phyloP scores from a whole-genome alignment of 2,329 filamentous ascomycete species.

The Didymella keratinophila region DNA sequence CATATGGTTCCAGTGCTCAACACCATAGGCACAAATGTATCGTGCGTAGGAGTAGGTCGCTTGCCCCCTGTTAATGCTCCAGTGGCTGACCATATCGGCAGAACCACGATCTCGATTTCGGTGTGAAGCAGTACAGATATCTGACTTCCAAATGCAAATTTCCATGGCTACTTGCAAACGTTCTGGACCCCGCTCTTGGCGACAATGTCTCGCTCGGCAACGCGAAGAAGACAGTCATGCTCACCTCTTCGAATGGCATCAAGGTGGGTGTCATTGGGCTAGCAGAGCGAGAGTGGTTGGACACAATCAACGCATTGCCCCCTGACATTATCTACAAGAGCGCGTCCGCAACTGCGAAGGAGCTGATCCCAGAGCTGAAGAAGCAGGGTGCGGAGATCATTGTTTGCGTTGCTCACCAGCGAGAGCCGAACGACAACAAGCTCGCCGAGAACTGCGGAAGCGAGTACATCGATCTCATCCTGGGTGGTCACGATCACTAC shows the following conservation, averaged over 20 bases:
- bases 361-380: slow-evolving; percentile 76
- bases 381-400: slow-evolving; percentile 83
- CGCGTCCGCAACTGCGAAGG: slow-evolving; percentile 75
- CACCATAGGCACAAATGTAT: slow-evolving; percentile 75
- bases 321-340: slow-evolving; percentile 84
- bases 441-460: slow-evolving; percentile 74
- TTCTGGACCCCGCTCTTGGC: slow-evolving; percentile 83
- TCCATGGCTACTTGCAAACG: slow-evolving; percentile 89
- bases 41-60: slow-evolving; percentile 77
- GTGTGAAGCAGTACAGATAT: slow-evolving; percentile 79
- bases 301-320: slow-evolving; percentile 85
- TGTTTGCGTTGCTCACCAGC: slow-evolving; percentile 82
- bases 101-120: slow-evolving; percentile 95
- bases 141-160: slow-evolving; percentile 79
- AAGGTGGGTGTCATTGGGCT: slow-evolving; percentile 87
- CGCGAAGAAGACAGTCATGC: slow-evolving; percentile 75
- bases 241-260: slow-evolving; percentile 82
- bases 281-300: slow-evolving; percentile 87
- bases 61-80: neutral
- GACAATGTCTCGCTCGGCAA: slow-evolving; percentile 77
- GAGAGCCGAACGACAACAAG: slow-evolving; percentile 90
- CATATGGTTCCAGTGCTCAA: slow-evolving; percentile 93
- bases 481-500: slow-evolving; percentile 91
- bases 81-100: slow-evolving; percentile 46
- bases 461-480: slow-evolving; percentile 81